Evolutionary conservation across 805 yeast species (phyloP), one percentile per base, ranked within the genome.

Genomic region (Pachysolen tannophilus): DNA sequence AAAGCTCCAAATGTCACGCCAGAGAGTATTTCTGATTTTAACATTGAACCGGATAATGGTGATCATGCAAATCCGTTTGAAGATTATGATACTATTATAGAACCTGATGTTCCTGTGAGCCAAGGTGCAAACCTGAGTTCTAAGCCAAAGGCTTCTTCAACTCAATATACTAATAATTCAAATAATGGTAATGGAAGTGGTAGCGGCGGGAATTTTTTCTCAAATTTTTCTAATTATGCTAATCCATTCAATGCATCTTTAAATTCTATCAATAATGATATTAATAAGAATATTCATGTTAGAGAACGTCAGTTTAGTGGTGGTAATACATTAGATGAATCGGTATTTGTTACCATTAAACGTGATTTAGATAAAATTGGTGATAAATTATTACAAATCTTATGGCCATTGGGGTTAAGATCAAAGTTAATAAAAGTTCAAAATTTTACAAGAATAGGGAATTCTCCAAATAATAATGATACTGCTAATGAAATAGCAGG

Each of bases 301-400:
- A 45, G 50, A 20, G 78, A 73, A 45, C 59, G 73, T 32, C 78
- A 72, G 42, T 73, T 67, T 45, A 48, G 66, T 5, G 79, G 79
- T 2, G 78, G 78, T 19, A 72, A 72, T 44, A 73, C 80, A 2
- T 51, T 74, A 8, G 78, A 74, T 46, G 80, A 74, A 48, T 71
- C 78, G 1, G 73, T 74, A 10, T 43, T 60, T 39, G 58, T 61
- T 4, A 74, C 80, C 0, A 52, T 74, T 11, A 45, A 48, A 21
- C 46, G 65, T 36, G 65, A 60, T 35, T 26, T 60, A 8, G 39
- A 51, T 8, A 53, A 50, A 13, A 49, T 60, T 38, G 60, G 61
- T 2, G 53, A 54, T 29, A 60, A 59, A 40, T 40, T 58, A 20
- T 30, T 56, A 11, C 55, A 59, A 1, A 57, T 60, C 26, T 38